A percentile compares a stretch with the other conserved stretches of the same genome.
Conservation (phyloP, 2,329 filamentous ascomycete genomes). For the Hymenoscyphus occultus region DNA sequence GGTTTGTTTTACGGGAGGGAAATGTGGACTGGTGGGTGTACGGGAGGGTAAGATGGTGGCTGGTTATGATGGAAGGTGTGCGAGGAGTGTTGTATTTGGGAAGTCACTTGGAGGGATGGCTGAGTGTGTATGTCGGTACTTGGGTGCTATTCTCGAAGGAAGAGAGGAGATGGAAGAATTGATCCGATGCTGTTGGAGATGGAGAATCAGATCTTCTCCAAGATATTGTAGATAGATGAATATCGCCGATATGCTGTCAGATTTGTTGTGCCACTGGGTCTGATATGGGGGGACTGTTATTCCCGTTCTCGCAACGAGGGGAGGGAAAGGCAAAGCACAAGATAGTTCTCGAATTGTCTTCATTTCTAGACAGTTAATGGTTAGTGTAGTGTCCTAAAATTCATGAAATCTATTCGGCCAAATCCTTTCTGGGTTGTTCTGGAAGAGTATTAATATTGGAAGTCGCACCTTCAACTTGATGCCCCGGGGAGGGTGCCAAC, state of each 20-base stretch:
- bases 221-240: not conserved
- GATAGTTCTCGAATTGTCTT: no score
- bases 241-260: not conserved
- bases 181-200: not conserved
- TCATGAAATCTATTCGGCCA: no score
- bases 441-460: no score
- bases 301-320: not conserved
- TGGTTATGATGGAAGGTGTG: not conserved
- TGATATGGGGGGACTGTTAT: not conserved
- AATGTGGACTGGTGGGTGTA: not conserved
- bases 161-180: not conserved
- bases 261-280: not conserved
- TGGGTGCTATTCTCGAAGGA: not conserved
- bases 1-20: not conserved
- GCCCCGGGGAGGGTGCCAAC: not conserved
- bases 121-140: not conserved
- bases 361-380: no score
- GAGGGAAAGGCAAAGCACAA: no score
- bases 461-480: not conserved
- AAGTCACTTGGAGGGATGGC: not conserved
- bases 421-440: no score
- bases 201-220: not conserved
- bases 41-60: not conserved
- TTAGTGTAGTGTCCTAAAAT: no score
- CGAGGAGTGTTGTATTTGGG: not conserved